Evolutionary conservation across 179 eudicot species (phyloP).

Genomic region (Silene noctiflora): DNA sequence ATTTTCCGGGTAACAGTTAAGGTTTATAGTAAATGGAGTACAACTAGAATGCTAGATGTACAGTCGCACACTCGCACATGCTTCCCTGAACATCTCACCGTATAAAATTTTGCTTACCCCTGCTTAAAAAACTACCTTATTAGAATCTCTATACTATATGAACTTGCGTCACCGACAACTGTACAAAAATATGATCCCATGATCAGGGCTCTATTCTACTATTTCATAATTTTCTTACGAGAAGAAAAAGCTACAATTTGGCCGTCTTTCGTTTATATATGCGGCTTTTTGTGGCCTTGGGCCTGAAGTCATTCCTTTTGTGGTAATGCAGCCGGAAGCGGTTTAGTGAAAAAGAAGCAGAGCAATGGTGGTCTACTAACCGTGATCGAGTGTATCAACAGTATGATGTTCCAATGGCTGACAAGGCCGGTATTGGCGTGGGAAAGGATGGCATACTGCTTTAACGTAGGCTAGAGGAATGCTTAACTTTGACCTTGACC

Average conservation of each 20-base stretch:
- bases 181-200: too few species aligned
- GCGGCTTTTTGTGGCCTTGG: not conserved
- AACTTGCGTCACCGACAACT: too few species aligned
- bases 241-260: not conserved
- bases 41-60: too few species aligned
- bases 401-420: conserved; percentile 41
- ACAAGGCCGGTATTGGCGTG: conserved; percentile 32
- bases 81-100: too few species aligned
- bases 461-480: conserved; percentile 21
- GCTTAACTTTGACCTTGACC: conserved; percentile 22
- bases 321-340: conserved; percentile 54
- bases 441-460: conserved; percentile 39
- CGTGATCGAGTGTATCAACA: conserved; percentile 47
- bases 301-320: conserved; percentile 10
- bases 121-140: too few species aligned
- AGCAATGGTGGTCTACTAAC: conserved; percentile 72
- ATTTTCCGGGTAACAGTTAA: too few species aligned
- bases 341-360: conserved; percentile 69
- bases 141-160: too few species aligned
- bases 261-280: not conserved
- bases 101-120: too few species aligned
- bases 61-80: too few species aligned
- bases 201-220: too few species aligned
- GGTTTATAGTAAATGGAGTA: too few species aligned
- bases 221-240: too few species aligned